These are phyloP conservation scores for Yamadazyma ubonensis DNA, from an alignment of 805 yeast genomes.

Conservation along the genomic window DNA sequence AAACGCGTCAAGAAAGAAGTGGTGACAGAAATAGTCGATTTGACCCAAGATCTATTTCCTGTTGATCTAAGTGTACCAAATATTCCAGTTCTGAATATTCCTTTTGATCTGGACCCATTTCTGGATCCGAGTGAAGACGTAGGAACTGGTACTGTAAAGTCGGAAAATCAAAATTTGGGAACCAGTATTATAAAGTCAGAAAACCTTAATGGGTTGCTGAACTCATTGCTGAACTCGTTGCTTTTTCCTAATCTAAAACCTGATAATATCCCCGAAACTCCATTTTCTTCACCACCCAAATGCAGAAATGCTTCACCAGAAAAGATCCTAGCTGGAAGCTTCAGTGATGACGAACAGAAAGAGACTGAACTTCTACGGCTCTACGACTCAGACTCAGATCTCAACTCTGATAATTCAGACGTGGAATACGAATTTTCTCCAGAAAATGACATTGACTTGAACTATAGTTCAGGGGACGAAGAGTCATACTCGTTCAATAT, in stretches of 20 bases:
- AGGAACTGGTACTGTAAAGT: no score
- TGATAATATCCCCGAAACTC: no score
- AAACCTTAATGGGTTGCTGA: no score
- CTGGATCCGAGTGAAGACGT: background rate
- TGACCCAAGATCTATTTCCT: conserved; percentile 9
- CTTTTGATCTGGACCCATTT: background rate
- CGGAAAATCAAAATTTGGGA: background rate
- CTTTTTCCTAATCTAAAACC: background rate
- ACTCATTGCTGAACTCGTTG: background rate
- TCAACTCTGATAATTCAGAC: conserved; percentile 10
- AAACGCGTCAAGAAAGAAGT: background rate
- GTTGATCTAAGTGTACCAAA: background rate
- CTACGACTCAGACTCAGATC: conserved; percentile 14
- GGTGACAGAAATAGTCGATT: conserved; percentile 3
- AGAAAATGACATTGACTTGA: conserved; percentile 15
- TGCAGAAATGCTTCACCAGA: background rate
- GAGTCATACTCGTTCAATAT: conserved; percentile 12
- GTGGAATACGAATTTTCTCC: conserved; percentile 10
- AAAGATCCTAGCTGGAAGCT: background rate
- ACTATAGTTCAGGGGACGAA: conserved; percentile 15
- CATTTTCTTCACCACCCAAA: no score
- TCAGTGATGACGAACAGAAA: background rate
- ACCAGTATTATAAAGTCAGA: background rate
- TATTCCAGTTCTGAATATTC: no score
- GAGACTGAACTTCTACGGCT: conserved; percentile 1